Conservation (phyloP, 164 flowering plant genomes). For the Malania oleifera region DNA sequence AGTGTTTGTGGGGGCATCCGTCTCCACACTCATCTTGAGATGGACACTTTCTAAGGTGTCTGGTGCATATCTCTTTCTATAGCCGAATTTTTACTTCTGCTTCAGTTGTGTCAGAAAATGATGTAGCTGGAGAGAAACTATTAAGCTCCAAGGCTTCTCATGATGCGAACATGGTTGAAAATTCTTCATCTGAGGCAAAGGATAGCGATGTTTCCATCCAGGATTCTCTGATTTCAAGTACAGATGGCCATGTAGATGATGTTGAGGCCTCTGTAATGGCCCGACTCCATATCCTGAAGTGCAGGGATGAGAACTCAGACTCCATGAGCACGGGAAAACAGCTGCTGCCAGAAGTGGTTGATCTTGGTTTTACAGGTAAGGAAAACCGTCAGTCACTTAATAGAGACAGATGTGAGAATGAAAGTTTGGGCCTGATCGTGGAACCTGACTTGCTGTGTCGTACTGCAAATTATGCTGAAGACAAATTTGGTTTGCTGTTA, state of each 20-base stretch:
- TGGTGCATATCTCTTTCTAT: no score
- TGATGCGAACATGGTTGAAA: conserved; percentile 3
- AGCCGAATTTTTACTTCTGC: conserved; percentile 3
- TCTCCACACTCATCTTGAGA: no score
- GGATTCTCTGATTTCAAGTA: conserved; percentile 9
- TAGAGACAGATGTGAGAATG: conserved; percentile 10
- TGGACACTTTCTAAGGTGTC: no score
- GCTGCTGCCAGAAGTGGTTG: conserved; percentile 7
- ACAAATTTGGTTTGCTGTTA: neutral
- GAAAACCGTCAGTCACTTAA: conserved; percentile 13
- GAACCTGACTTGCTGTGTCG: neutral
- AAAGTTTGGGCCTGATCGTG: neutral
- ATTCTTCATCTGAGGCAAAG: neutral
- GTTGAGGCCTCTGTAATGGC: conserved; percentile 41
- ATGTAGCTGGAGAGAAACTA: conserved; percentile 13
- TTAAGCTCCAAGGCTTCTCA: conserved; percentile 10
- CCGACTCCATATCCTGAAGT: conserved; percentile 35
- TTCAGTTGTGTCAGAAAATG: conserved; percentile 15
- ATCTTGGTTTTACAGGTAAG: conserved; percentile 16
- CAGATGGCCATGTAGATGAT: conserved; percentile 16
- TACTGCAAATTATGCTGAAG: conserved; percentile 2
- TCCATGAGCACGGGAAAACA: conserved; percentile 14
- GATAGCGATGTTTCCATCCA: conserved; percentile 1
- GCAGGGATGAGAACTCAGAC: conserved; percentile 26
- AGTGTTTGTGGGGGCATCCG: no score